Evolutionary conservation across 176 grass and related monocot genomes (phyloP).

Genomic region (Alloteropsis semialata): DNA sequence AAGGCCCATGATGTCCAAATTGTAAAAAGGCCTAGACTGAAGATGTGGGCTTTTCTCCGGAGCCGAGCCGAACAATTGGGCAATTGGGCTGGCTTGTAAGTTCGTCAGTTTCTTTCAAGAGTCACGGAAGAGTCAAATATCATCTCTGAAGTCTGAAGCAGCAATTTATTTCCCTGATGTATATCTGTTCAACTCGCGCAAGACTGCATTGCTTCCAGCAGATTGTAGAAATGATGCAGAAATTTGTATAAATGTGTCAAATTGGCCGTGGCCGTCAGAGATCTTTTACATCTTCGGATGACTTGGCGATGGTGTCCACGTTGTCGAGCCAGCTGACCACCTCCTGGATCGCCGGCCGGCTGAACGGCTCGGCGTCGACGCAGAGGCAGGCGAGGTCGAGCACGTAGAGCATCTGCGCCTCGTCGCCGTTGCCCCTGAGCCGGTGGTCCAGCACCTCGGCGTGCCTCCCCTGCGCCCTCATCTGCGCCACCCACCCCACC

Average conservation of each 20-base stretch:
- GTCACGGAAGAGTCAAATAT: too few species aligned
- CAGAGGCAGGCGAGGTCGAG: slow-evolving; percentile 54
- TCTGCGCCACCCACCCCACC: slow-evolving; percentile 30
- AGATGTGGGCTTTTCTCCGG: background rate
- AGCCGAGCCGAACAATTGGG: background rate
- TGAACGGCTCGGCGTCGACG: slow-evolving; percentile 33
- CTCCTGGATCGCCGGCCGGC: slow-evolving; percentile 45
- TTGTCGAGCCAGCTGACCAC: slow-evolving; percentile 62
- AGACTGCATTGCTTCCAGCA: background rate
- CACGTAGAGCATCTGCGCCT: slow-evolving; percentile 52
- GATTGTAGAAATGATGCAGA: background rate
- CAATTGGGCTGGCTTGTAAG: background rate
- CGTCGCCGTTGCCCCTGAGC: background rate
- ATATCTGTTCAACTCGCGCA: background rate
- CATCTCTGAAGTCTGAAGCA: too few species aligned
- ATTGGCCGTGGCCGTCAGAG: background rate
- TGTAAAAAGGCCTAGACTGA: background rate
- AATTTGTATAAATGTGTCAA: background rate
- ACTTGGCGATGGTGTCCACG: slow-evolving; percentile 19
- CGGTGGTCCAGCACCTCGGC: slow-evolving; percentile 24
- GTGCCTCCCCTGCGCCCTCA: slow-evolving; percentile 27
- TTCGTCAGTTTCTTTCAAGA: background rate
- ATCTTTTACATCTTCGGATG: background rate
- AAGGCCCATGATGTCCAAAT: background rate
- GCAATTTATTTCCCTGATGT: background rate